Conservation (phyloP, 305 asterid species). For the Fraxinus sp. region DNA sequence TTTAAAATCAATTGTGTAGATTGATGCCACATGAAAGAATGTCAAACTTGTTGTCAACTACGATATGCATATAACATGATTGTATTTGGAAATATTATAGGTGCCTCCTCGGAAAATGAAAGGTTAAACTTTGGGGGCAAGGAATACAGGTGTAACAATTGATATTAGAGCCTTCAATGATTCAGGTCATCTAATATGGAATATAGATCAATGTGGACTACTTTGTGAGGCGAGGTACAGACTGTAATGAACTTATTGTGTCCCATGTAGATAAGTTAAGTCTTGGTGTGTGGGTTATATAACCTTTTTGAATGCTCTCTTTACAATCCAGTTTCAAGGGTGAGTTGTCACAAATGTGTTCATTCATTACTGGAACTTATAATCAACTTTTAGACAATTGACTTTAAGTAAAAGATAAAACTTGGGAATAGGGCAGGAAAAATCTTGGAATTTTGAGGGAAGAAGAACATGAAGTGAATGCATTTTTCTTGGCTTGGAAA, state of each 20-base stretch:
- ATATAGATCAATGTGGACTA: neutral
- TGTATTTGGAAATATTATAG: neutral
- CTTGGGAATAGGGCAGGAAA: neutral
- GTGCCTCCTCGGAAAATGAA: neutral
- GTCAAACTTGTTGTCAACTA: too few relatives aligned
- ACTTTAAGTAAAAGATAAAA: neutral
- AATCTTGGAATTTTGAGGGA: neutral
- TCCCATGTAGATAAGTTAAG: neutral
- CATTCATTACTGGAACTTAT: neutral
- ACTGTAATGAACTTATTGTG: neutral
- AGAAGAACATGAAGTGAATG: neutral
- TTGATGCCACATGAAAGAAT: too few relatives aligned
- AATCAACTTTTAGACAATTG: neutral
- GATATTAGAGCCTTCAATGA: neutral
- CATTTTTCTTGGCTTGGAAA: too few relatives aligned
- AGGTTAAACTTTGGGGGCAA: neutral
- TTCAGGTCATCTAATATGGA: neutral
- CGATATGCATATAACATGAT: too few relatives aligned
- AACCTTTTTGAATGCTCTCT: neutral
- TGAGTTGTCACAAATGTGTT: neutral
- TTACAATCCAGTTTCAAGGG: neutral
- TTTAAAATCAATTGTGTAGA: too few relatives aligned
- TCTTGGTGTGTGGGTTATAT: neutral
- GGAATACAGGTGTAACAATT: neutral
- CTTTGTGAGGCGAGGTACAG: neutral